Conservation (phyloP, 179 eudicot genomes). For the Spinacia oleracea region DNA sequence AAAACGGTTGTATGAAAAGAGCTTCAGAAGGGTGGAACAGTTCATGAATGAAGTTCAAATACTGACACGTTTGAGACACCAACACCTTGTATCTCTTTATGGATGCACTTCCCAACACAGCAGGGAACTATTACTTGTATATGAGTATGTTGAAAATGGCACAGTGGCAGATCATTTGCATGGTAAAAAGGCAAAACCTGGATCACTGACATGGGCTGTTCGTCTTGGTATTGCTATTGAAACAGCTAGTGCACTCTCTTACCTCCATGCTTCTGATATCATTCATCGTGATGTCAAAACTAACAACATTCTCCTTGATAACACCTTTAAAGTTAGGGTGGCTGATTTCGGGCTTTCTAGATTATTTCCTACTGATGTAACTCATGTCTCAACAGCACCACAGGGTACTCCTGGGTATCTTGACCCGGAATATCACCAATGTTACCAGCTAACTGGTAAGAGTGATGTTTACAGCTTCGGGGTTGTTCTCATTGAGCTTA, state of each 20-base stretch:
- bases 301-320: slow-evolving; percentile 64
- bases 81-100: slow-evolving; percentile 66
- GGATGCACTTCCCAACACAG: slow-evolving; percentile 74
- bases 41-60: slow-evolving; percentile 71
- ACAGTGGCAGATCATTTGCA: slow-evolving; percentile 78
- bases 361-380: slow-evolving; percentile 56
- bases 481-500: slow-evolving; percentile 69
- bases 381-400: slow-evolving; percentile 76
- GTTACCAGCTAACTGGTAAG: slow-evolving; percentile 67
- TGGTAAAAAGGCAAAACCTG: slow-evolving; percentile 43
- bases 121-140: slow-evolving; percentile 70
- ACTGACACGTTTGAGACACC: slow-evolving; percentile 61
- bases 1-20: slow-evolving; percentile 73
- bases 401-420: slow-evolving; percentile 85
- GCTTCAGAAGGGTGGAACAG: slow-evolving; percentile 63
- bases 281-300: slow-evolving; percentile 88
- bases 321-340: slow-evolving; percentile 58
- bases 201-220: slow-evolving; percentile 51
- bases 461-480: slow-evolving; percentile 93
- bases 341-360: slow-evolving; percentile 90
- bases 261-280: slow-evolving; percentile 68
- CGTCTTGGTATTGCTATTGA: slow-evolving; percentile 74
- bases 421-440: slow-evolving; percentile 69
- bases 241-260: slow-evolving; percentile 65
- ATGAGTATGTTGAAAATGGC: slow-evolving; percentile 73